Conservation (phyloP, 768 basidiomycete species). For the Candolleomyces efflorescens region DNA sequence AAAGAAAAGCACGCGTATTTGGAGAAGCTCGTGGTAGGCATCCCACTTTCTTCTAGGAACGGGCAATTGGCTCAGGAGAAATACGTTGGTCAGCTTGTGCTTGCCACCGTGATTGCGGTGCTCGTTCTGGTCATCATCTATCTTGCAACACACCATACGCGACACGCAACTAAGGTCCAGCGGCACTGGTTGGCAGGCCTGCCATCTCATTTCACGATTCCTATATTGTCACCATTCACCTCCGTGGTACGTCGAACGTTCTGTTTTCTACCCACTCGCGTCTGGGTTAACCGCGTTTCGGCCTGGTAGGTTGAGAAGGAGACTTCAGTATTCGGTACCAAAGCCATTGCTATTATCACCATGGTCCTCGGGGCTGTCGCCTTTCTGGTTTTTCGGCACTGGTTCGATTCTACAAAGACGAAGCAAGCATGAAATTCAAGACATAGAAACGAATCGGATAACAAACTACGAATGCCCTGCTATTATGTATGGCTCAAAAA, state of each 20-base stretch:
- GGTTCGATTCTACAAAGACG: slow-evolving; percentile 3
- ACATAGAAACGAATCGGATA: no score
- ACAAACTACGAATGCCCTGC: no score
- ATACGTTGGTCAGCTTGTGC: slow-evolving; percentile 8
- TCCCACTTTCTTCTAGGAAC: no score
- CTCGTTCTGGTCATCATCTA: slow-evolving; percentile 34
- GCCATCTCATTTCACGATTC: slow-evolving; percentile 69
- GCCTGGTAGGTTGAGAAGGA: slow-evolving; percentile 67
- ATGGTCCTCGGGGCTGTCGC: slow-evolving; percentile 1
- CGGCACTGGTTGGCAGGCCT: slow-evolving; percentile 26
- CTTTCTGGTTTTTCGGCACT: slow-evolving; percentile 6
- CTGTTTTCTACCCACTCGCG: neutral
- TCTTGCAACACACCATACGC: slow-evolving; percentile 26
- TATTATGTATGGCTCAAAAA: no score
- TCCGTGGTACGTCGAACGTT: slow-evolving; percentile 53
- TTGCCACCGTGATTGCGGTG: slow-evolving; percentile 29
- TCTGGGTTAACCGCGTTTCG: neutral
- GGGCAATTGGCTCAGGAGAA: no score
- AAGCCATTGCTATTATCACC: slow-evolving; percentile 4
- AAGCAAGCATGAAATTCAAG: neutral
- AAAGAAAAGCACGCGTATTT: slow-evolving; percentile 45
- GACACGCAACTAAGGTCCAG: slow-evolving; percentile 13
- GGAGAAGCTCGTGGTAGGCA: slow-evolving; percentile 46
- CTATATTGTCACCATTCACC: slow-evolving; percentile 73
- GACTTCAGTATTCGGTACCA: slow-evolving; percentile 35